Evolutionary conservation across 164 flowering plant species (phyloP).

Genomic region (Annona cherimola): DNA sequence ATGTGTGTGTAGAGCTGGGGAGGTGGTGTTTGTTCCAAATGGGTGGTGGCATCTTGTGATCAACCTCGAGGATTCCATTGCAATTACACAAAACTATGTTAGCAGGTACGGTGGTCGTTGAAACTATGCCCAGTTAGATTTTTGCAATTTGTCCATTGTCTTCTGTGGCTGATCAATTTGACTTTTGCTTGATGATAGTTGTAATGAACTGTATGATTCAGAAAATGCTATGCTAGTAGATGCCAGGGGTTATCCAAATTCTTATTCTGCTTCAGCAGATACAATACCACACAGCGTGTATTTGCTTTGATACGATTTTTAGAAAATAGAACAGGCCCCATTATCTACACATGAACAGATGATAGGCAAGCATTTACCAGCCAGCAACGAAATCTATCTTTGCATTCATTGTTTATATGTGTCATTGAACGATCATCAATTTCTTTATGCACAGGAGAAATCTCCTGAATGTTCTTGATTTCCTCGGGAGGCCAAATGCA

Average conservation of each 20-base stretch:
- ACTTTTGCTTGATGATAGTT: neutral
- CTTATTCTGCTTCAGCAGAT: too few relatives aligned
- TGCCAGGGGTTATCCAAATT: neutral
- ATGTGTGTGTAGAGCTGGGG: conserved; percentile 93
- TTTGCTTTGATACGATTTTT: neutral
- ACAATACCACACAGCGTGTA: neutral
- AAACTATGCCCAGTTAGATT: neutral
- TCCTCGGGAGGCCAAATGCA: conserved; percentile 86
- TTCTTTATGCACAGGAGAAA: conserved; percentile 59
- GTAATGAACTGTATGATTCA: neutral
- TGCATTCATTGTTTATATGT: neutral
- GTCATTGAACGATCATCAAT: neutral
- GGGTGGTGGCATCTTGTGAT: conserved; percentile 99
- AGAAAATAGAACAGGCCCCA: neutral
- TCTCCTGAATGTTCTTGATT: conserved; percentile 85
- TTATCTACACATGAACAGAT: neutral
- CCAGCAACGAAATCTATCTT: neutral
- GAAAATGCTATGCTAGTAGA: neutral
- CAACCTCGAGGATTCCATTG: conserved; percentile 92
- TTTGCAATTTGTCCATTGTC: neutral
- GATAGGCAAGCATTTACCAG: neutral
- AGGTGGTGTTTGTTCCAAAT: conserved; percentile 88
- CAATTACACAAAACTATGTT: conserved; percentile 92
- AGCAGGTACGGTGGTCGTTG: conserved; percentile 56
- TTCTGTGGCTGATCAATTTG: neutral